phyloP scores from a whole-genome alignment of 495 filamentous ascomycete genomes.

The Aspergillus hancockii region DNA sequence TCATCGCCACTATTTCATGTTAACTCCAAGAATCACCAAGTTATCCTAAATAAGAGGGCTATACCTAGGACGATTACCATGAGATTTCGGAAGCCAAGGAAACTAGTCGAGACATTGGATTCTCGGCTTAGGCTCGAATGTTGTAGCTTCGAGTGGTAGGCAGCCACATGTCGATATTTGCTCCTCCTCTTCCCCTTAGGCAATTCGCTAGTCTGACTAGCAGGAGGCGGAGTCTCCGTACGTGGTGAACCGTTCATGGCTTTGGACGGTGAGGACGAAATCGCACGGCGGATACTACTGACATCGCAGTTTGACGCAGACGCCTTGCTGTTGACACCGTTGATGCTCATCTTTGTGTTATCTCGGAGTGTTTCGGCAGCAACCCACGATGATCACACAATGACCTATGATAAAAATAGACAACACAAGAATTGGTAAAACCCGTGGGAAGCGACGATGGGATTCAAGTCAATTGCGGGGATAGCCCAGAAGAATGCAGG shows the following conservation, averaged over 20 bases:
- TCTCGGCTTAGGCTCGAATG: slow-evolving; percentile 88
- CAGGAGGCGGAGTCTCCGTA: slow-evolving; percentile 9
- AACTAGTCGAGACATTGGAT: slow-evolving; percentile 70
- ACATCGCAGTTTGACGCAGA: neutral
- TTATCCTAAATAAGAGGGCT: slow-evolving; percentile 12
- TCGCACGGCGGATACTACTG: neutral
- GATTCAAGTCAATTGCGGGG: slow-evolving; percentile 15
- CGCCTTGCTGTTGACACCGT: neutral
- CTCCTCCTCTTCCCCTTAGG: slow-evolving; percentile 29
- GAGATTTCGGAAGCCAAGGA: slow-evolving; percentile 90
- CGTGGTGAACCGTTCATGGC: slow-evolving; percentile 13
- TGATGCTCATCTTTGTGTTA: neutral
- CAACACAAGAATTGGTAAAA: neutral
- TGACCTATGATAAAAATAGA: neutral
- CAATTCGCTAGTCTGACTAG: slow-evolving; percentile 2
- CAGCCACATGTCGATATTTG: slow-evolving; percentile 87
- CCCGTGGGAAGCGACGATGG: neutral
- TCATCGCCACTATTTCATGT: slow-evolving; percentile 73
- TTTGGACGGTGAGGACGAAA: neutral
- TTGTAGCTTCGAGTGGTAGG: slow-evolving; percentile 69
- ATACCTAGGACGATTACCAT: slow-evolving; percentile 92
- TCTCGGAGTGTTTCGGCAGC: neutral
- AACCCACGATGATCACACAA: neutral
- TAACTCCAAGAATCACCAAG: slow-evolving; percentile 11
- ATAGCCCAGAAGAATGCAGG: slow-evolving; percentile 13